Base-by-base conservation (phyloP, 2,329 filamentous ascomycete genomes). In the Chrysoporthe austroafricana region DNA sequence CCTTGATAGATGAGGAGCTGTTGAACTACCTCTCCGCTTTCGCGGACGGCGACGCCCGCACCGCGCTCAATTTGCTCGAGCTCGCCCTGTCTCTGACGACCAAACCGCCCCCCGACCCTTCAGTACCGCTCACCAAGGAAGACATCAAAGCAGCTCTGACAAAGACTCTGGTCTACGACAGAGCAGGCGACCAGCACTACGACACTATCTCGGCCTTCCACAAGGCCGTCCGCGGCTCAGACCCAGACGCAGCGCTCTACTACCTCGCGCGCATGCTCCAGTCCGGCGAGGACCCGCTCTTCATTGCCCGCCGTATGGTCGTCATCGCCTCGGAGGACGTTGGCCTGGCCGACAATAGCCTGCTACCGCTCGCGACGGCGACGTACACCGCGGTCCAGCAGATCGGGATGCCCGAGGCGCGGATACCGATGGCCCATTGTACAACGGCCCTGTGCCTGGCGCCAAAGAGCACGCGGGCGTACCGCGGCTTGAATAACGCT, bases 201-300 rank as follows among this genome's bases (percentile, higher is more conserved):
- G 95, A 99, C 76, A 96, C 92, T 64, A 98, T 99, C 74, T 97
- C 93, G 0, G 96, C 96, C 42, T 96, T 98, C 74, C 96, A 98
- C 85, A 99, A 99, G 75, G 94, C 94, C 2, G 90, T 98, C 11
- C 91, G 96, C 58, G 96, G 96, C 52, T 91, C 89, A 66, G 90
- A 97, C 74, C 79, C 95, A 0, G 92, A 98, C 77, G 96, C 95
- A 0, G 87, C 95, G 0, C 85, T 99, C 1, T 99, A 98, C 81
- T 99, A 98, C 77, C 88, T 99, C 1, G 93, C 92, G 0, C 90
- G 96, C 46, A 99, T 99, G 96, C 87, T 99, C 5, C 91, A 97
- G 74, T 96, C 92, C 0, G 95, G 95, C 68, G 95, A 98, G 79
- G 96, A 98, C 74, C 93, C 95, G 0, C 84, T 97, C 0, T 98